phyloP scores from a whole-genome alignment of 441 rosid genomes.

The Erodium texanum region DNA sequence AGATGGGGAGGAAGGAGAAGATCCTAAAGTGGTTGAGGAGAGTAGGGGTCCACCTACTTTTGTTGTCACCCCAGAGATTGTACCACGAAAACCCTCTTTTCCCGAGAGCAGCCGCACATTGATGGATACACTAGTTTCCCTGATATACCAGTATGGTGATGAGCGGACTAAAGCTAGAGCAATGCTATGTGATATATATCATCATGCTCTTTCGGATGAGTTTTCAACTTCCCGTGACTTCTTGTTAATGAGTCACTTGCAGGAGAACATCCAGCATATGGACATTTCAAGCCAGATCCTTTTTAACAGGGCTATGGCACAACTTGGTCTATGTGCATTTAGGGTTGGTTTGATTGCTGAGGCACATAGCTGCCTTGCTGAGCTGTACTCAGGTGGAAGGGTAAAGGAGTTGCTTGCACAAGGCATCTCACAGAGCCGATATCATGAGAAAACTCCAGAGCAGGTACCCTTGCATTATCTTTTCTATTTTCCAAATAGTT shows the following conservation, averaged over 20 bases:
- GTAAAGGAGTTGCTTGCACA: slow-evolving; percentile 72
- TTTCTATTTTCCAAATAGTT: background rate
- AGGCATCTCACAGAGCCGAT: slow-evolving; percentile 65
- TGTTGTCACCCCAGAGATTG: slow-evolving; percentile 49
- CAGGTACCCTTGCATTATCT: slow-evolving; percentile 31
- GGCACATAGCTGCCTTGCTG: slow-evolving; percentile 59
- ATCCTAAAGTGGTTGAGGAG: slow-evolving; percentile 26
- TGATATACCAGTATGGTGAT: slow-evolving; percentile 66
- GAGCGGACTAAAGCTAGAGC: slow-evolving; percentile 81
- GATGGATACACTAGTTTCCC: slow-evolving; percentile 63
- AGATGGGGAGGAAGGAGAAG: slow-evolving; percentile 35
- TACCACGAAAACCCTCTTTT: slow-evolving; percentile 63
- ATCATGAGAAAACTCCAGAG: slow-evolving; percentile 71
- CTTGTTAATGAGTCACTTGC: slow-evolving; percentile 68
- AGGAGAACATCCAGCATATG: slow-evolving; percentile 60
- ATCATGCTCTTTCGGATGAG: slow-evolving; percentile 53
- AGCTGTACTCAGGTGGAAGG: slow-evolving; percentile 72
- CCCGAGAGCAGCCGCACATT: slow-evolving; percentile 55
- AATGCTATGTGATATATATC: slow-evolving; percentile 69
- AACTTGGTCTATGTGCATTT: slow-evolving; percentile 73
- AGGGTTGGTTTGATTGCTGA: slow-evolving; percentile 51
- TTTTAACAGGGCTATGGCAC: slow-evolving; percentile 80
- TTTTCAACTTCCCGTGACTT: slow-evolving; percentile 55
- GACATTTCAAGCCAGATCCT: slow-evolving; percentile 74
- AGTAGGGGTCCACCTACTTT: slow-evolving; percentile 43